Percentiles rank a stretch among this genome's conserved stretches.
These are phyloP conservation scores for Pseudogymnoascus sp. DNA, from an alignment of 2,329 filamentous ascomycete genomes.

Conservation along the genomic window DNA sequence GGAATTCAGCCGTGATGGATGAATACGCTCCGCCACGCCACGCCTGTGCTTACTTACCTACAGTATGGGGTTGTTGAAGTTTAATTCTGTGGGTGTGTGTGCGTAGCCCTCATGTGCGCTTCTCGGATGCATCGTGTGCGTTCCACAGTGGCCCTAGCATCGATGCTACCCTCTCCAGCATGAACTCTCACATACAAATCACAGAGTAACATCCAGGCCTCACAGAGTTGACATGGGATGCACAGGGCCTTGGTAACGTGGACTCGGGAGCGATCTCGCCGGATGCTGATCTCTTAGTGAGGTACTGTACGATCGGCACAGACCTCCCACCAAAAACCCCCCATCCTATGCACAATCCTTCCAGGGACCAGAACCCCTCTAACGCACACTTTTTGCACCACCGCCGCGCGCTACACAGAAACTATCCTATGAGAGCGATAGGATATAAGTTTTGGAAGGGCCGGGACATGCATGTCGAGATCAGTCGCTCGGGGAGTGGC, in stretches of 20 bases:
- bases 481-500: background rate
- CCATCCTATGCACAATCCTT: background rate
- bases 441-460: background rate
- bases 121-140: conserved; percentile 3
- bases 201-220: conserved; percentile 1
- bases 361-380: background rate
- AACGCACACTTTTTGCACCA: background rate
- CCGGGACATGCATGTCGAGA: background rate
- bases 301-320: conserved; percentile 9
- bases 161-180: background rate
- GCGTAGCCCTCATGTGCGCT: background rate
- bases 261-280: conserved; percentile 7
- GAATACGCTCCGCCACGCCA: background rate
- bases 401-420: background rate
- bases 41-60: background rate
- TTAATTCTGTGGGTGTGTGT: conserved; percentile 2
- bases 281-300: background rate
- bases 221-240: background rate
- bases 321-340: background rate
- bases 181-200: conserved; percentile 4
- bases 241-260: background rate
- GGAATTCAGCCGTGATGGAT: conserved; percentile 5
- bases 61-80: conserved; percentile 3
- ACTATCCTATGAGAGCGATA: background rate
- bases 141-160: conserved; percentile 7